These are phyloP conservation scores for Boletus sensibilis DNA, from an alignment of 768 basidiomycete species.

Conservation along the genomic window DNA sequence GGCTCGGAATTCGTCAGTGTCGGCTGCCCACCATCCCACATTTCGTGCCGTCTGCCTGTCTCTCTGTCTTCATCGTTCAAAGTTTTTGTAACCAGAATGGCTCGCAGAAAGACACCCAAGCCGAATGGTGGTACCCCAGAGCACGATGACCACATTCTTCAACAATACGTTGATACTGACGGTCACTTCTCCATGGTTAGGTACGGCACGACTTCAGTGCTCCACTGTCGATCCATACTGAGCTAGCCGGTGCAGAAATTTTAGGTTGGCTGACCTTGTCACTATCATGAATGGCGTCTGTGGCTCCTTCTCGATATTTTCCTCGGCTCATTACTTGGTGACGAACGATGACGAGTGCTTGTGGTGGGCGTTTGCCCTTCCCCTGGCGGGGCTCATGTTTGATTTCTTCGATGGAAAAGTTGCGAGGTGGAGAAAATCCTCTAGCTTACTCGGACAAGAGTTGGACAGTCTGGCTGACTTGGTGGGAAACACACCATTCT, in stretches of 20 bases:
- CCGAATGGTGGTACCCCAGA: slow-evolving; percentile 16
- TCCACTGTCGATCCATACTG: slow-evolving; percentile 18
- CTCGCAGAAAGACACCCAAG: slow-evolving; percentile 31
- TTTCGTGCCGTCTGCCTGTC: slow-evolving; percentile 32
- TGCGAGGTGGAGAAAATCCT: slow-evolving; percentile 94
- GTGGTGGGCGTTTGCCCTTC: slow-evolving; percentile 84
- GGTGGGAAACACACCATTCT: slow-evolving; percentile 39
- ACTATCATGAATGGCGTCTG: slow-evolving; percentile 99
- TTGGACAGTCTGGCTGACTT: slow-evolving; percentile 95
- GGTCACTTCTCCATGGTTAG: slow-evolving; percentile 98
- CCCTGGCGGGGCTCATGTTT: slow-evolving; percentile 93
- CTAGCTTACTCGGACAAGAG: slow-evolving; percentile 95
- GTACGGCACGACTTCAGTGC: slow-evolving; percentile 40
- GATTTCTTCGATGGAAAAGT: slow-evolving; percentile 98
- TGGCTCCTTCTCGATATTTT: slow-evolving; percentile 93
- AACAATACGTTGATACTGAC: slow-evolving; percentile 83
- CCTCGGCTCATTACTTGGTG: slow-evolving; percentile 83
- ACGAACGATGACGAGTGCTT: slow-evolving; percentile 77
- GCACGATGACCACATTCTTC: slow-evolving; percentile 45
- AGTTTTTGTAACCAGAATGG: slow-evolving; percentile 17
- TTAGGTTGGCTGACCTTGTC: slow-evolving; percentile 95
- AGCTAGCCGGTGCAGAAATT: slow-evolving; percentile 62
- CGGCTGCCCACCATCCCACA: slow-evolving; percentile 14
- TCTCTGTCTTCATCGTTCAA: background rate
- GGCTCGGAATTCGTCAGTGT: background rate